Evolutionary conservation across 345 rosid genomes (phyloP), one percentile per base, ranked within the genome.

Genomic region (Arabidopsis arenosa): DNA sequence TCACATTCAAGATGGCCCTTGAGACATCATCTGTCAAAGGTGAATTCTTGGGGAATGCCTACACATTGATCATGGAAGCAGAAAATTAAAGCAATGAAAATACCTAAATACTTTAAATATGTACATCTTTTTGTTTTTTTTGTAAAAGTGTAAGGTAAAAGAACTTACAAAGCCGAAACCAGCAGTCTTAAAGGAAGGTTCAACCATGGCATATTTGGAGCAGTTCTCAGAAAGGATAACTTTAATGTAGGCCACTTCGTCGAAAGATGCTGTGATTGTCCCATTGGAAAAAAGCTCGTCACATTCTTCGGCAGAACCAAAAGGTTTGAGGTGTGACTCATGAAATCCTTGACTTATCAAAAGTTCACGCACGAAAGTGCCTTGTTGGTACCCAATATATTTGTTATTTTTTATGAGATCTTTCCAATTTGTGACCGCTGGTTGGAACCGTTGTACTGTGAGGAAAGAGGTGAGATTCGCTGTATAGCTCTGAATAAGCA

Each of bases 101-200:
- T 33, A 56, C 6, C 6, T 3, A 8, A 51, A 52, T 52, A 53
- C 11, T 45, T 11, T 1, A 40, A 26, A 48, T 17, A 7, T 11
- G 5, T 26, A 4, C 3, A 9, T 23, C 10, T 23, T 10, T 10
- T 5, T 9, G 1, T 45, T 23, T 9, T 23, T 10, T 10, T 5
- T 9, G 2, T 45, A 14, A 14, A 44, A 14, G n/a, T 4, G 28
- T 14, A 44, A 12, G 11, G 10, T 11, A 36, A 13, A 33, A 53
- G 2, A 41, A 80, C 86, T 74, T 39, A 81, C 86, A 79, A 83
- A 81, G 51, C 80, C 86, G 63, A 85, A 85, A 18, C 88, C 84
- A 23, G 66, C 79, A 13, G 84, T 74, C 28, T 26, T 73, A 26
- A 70, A 45, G 7, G 3, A 17, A n/a, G 75, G 69, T 32, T 70